These are phyloP conservation scores for Mortierella sp. DNA, from an alignment of 371 early-diverging fungal genomes.

Conservation along the genomic window DNA sequence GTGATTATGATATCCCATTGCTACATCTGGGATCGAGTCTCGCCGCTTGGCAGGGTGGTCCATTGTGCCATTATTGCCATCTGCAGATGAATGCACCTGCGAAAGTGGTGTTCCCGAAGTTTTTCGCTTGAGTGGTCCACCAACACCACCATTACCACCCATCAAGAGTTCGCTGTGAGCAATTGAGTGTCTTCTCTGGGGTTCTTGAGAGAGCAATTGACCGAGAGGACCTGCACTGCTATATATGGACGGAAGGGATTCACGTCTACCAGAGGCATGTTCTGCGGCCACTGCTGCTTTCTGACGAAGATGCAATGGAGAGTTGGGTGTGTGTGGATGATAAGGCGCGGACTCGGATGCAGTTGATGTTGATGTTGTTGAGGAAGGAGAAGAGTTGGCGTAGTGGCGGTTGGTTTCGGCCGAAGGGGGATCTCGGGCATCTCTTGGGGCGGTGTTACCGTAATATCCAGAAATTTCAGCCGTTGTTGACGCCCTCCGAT, in stretches of 20 bases:
- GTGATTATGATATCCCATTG: conserved; percentile 11
- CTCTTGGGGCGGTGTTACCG: neutral
- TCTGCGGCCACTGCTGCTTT: conserved; percentile 6
- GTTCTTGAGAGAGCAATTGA: conserved; percentile 57
- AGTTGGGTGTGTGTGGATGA: conserved; percentile 20
- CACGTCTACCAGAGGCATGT: conserved; percentile 57
- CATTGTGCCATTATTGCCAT: neutral
- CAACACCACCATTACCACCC: conserved; percentile 13
- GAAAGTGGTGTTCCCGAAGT: conserved; percentile 52
- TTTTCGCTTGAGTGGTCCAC: conserved; percentile 47
- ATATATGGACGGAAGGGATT: conserved; percentile 60
- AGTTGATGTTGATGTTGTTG: conserved; percentile 11
- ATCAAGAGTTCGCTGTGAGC: conserved; percentile 60
- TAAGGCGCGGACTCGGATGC: conserved; percentile 3
- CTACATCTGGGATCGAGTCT: conserved; percentile 49
- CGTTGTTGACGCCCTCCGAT: conserved; percentile 20
- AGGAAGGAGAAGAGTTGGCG: conserved; percentile 17
- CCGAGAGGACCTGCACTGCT: conserved; percentile 39
- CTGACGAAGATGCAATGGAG: conserved; percentile 24
- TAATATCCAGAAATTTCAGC: conserved; percentile 5
- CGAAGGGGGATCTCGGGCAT: neutral
- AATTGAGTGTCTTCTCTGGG: conserved; percentile 72
- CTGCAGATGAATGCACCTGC: conserved; percentile 39
- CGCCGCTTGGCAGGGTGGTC: conserved; percentile 44
- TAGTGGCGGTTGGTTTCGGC: conserved; percentile 17